phyloP scores from a whole-genome alignment of 345 rosid genomes.

The Theobroma cacao region DNA sequence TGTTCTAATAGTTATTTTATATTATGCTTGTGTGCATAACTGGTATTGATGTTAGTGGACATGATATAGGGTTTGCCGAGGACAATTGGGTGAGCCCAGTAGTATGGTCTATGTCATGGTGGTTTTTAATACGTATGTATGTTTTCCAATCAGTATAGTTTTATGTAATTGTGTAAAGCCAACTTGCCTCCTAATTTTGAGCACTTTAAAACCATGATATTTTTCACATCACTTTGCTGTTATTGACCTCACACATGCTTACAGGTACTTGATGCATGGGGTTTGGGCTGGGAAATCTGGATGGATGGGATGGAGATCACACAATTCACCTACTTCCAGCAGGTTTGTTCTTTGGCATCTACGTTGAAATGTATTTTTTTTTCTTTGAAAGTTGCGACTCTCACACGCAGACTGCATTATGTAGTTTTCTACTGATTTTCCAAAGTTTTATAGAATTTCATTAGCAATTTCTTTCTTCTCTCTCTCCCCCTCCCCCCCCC shows the following conservation, averaged over 20 bases:
- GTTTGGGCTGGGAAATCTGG: constrained; percentile 99
- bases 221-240: neutral
- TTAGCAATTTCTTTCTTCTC: constrained; percentile 8
- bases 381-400: neutral
- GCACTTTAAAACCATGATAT: neutral
- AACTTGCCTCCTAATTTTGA: neutral
- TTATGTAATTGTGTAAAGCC: neutral
- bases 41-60: constrained; percentile 85
- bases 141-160: constrained; percentile 1
- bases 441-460: neutral
- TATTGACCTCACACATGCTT: constrained; percentile 20
- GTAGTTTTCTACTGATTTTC: neutral
- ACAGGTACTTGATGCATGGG: constrained; percentile 99
- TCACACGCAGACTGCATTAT: neutral
- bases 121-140: neutral
- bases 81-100: constrained; percentile 99
- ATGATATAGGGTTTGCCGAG: constrained; percentile 93
- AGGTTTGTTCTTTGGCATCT: constrained; percentile 46
- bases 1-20: neutral
- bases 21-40: constrained; percentile 21
- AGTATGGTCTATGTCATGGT: constrained; percentile 26
- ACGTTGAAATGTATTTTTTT: neutral
- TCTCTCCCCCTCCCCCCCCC: no score
- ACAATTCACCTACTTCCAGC: constrained; percentile 97
- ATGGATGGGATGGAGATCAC: constrained; percentile 99